Conservation (phyloP, 192 early-diverging fungal genomes). For the Podochytrium sp. region DNA sequence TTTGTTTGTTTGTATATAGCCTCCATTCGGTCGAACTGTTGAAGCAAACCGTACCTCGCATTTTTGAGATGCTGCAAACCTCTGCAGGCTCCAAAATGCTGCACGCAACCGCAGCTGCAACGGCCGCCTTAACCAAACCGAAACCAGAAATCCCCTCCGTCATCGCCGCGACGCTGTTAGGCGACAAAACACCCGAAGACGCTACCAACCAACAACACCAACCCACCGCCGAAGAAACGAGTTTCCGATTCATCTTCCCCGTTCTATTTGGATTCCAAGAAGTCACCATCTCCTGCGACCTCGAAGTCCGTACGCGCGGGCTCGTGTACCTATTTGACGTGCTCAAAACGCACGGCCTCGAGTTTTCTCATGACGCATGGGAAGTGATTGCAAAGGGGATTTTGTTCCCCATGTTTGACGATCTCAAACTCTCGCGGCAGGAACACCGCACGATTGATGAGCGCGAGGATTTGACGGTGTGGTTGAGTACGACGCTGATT, state of each 20-base stretch:
- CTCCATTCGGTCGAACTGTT: constrained; percentile 58
- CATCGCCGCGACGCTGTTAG: neutral
- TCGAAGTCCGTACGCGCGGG: constrained; percentile 88
- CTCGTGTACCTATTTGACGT: constrained; percentile 84
- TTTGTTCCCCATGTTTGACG: constrained; percentile 92
- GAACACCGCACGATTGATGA: constrained; percentile 68
- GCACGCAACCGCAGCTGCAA: neutral
- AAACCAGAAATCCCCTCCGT: neutral
- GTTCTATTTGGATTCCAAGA: constrained; percentile 85
- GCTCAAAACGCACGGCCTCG: constrained; percentile 72
- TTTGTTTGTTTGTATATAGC: constrained; percentile 29
- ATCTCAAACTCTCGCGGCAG: constrained; percentile 63
- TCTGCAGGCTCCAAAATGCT: constrained; percentile 17
- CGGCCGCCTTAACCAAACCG: neutral
- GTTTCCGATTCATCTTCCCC: constrained; percentile 74
- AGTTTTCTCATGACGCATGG: constrained; percentile 81
- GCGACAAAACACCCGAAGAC: constrained; percentile 1
- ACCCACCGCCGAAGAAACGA: constrained; percentile 50
- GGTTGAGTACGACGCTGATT: constrained; percentile 94
- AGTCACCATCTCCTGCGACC: constrained; percentile 86
- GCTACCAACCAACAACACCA: neutral
- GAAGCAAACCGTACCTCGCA: constrained; percentile 45
- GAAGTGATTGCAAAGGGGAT: constrained; percentile 78
- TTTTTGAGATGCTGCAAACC: constrained; percentile 49
- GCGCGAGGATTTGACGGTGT: constrained; percentile 87